Evolutionary conservation across 345 rosid species (phyloP), one percentile per base, ranked within the genome.

Genomic region (Rhodamnia argentea): DNA sequence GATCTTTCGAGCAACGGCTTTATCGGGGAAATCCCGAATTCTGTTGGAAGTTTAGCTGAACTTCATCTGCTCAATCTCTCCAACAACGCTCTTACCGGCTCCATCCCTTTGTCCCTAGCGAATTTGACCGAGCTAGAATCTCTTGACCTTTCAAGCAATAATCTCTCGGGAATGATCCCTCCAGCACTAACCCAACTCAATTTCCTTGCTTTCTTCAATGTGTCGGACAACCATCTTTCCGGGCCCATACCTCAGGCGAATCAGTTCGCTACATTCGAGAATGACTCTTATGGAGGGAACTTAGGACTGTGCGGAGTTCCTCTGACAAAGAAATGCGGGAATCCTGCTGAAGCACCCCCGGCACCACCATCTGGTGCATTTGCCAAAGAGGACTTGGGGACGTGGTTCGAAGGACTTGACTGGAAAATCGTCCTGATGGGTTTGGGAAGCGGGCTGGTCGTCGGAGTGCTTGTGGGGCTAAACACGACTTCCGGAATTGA

Each of bases 111-210:
- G 12, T 64, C 53, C 14, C 7, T 87, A 2, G 85, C 44, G 1
- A 51, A 78, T 24, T 29, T 88, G 4, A 50, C 10, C 3, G 29
- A 86, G 0, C 82, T 90, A 1, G 88, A 83, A 44, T 52, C 85
- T 15, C 81, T 89, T 58, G 89, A 85, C 59, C 85, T 88, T 29
- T 85, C 89, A 1, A 47, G 22, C 1, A 90, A 88, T 76, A 44
- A 86, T 15, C 54, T 90, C 44, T 85, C 85, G 0, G 86, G 91
- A 23, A 55, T 83, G 37, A 89, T 89, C 26, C 88, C 91, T 76
- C 57, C 1, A 14, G 40, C 78, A 10, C 83, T 89, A 50, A 14
- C 64, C 10, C n/a, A 9, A 9, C 59, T 56, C 59, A 56, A 8
- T 56, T 56, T 56, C 59, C 59, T 85, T 5, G 20, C 86, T 59